Base-by-base conservation (phyloP, 75 land plant species). In the Picea sitchensis region DNA sequence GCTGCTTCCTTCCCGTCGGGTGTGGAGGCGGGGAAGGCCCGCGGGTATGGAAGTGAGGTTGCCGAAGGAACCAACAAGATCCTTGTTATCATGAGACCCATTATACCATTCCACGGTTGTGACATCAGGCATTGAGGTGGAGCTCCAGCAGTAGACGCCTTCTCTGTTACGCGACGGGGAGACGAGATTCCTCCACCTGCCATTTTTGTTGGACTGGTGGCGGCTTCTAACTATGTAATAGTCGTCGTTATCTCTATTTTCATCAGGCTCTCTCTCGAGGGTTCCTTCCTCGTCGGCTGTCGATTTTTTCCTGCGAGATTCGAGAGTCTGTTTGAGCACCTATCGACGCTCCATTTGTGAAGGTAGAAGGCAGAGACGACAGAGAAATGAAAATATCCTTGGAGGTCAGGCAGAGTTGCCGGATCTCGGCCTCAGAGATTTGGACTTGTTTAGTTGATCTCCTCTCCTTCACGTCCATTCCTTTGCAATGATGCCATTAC, bases 331-430 rank as follows among this genome's bases (percentile, higher is more conserved):
- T 57, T 91, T 85, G 32, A 91, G 88, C 74, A 96, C 77, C 80
- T 90, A 11, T 88, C 79, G 65, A 97, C 81, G 75, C 92, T 90
- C 81, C 89, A 84, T 60, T 90, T 85, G 85, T 97, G 98, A 87
- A 92, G 81, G 77, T 88, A 91, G 68, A 84, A 92, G 0, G 95
- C 95, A 0, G 98, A 91, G 5, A 88, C 93, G 11, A 95, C 94
- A 0, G 86, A 44, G 79, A 20, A 2, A 84, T 54, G 51, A 84
- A 84, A 17, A 84, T 84, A 23, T 82, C 86, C 79, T 84, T 84
- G 3, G 86, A 59, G 34, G 86, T 38, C 44, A 77, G 21, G 54
- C 86, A 84, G 32, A 84, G 75, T 68, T 84, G 86, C 41, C 86
- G 86, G 3, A 84, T 83, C 77, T 84, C 86, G 13, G 85, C 84